These are phyloP conservation scores for Botryotinia globosa DNA, from an alignment of 2,329 filamentous ascomycete species.

Conservation along the genomic window DNA sequence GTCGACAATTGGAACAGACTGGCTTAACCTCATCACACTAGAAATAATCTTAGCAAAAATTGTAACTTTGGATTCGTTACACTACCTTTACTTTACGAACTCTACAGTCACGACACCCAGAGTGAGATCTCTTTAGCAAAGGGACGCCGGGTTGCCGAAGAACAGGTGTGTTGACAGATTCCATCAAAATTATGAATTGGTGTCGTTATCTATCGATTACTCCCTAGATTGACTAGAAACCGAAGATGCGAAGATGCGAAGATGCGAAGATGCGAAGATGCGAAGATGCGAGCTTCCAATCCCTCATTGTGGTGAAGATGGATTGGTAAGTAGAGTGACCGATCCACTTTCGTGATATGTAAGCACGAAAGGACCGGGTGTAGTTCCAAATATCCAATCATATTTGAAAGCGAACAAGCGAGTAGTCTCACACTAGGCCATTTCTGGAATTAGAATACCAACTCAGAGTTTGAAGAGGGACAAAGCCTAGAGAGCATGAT, in stretches of 20 bases:
- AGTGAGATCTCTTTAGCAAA: no score
- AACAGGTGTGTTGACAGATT: no score
- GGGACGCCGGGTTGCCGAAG: no score
- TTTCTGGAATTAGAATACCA: background rate
- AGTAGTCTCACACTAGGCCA: background rate
- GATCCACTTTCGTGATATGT: background rate
- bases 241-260: background rate
- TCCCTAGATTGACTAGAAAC: no score
- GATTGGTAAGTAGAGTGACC: background rate
- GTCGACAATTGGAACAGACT: background rate
- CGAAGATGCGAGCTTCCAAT: background rate
- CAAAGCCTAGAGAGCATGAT: background rate
- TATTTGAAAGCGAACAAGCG: background rate
- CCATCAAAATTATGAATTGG: no score
- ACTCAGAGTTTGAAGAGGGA: background rate
- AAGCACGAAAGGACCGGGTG: background rate
- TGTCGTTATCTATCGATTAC: no score
- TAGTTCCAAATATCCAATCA: background rate
- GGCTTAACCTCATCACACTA: background rate
- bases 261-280: background rate
- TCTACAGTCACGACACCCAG: no score
- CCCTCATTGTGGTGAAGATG: background rate
- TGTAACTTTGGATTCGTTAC: background rate
- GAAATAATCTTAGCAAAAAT: background rate
- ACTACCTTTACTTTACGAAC: no score